Percentiles rank a stretch among this genome's conserved stretches.
phyloP scores from a whole-genome alignment of 257 asterid species.

The Forsythia viridissima region DNA sequence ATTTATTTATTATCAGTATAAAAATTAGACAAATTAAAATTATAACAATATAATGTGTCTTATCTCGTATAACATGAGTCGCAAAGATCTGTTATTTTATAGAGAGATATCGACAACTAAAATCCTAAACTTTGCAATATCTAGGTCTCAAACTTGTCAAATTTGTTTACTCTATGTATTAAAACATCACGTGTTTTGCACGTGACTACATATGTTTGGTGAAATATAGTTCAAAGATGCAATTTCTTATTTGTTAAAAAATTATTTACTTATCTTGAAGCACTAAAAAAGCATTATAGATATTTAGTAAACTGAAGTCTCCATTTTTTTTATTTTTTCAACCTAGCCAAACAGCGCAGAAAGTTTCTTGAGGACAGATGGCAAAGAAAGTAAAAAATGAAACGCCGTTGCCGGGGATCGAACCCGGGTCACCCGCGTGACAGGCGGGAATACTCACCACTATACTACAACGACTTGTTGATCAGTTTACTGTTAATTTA shows the following conservation, averaged over 20 bases:
- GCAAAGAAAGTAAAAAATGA: not conserved
- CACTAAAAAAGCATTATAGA: not conserved
- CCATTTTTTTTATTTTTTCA: not conserved
- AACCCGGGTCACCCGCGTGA: constrained; percentile 99
- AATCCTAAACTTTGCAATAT: not conserved
- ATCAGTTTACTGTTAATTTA: too few relatives aligned
- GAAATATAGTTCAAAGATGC: not conserved
- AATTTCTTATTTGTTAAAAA: too few relatives aligned
- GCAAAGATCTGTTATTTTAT: too few relatives aligned
- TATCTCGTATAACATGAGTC: too few relatives aligned
- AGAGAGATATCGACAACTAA: too few relatives aligned
- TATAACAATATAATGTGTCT: too few relatives aligned
- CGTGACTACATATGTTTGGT: too few relatives aligned
- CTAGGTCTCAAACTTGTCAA: not conserved
- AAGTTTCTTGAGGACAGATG: not conserved
- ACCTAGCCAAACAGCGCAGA: not conserved
- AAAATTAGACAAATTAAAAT: not conserved
- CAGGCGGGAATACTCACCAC: constrained; percentile 99
- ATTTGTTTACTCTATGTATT: not conserved
- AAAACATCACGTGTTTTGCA: too few relatives aligned
- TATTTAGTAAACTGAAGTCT: too few relatives aligned
- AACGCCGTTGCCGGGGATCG: constrained; percentile 97
- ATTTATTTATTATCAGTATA: too few relatives aligned
- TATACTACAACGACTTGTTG: constrained; percentile 77
- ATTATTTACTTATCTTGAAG: not conserved